A percentile compares a stretch with the other conserved stretches of the same genome.
Conservation (phyloP, 495 filamentous ascomycete genomes). For the Choiromyces venosus region DNA sequence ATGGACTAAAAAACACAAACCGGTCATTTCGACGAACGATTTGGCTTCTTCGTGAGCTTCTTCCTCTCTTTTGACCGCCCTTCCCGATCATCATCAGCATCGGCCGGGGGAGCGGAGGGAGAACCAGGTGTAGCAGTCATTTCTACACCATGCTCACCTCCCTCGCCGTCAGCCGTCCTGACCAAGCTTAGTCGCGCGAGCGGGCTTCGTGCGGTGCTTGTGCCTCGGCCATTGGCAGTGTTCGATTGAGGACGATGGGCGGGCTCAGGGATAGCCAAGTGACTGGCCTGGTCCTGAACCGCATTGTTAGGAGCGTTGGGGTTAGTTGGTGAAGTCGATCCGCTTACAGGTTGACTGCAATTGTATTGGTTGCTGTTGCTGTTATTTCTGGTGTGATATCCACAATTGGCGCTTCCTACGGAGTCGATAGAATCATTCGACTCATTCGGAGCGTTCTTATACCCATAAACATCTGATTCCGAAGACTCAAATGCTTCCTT, state of each 20-base stretch:
- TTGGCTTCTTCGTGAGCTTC: slow-evolving; percentile 38
- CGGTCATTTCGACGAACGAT: slow-evolving; percentile 24
- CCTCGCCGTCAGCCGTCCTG: slow-evolving; percentile 37
- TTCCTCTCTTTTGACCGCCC: slow-evolving; percentile 38
- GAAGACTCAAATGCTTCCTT: slow-evolving; percentile 53
- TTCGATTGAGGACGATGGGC: slow-evolving; percentile 19
- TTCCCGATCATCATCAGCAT: slow-evolving; percentile 35
- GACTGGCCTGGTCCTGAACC: slow-evolving; percentile 11
- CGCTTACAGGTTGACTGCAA: slow-evolving; percentile 34
- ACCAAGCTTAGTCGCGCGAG: slow-evolving; percentile 40
- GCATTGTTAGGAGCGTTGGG: slow-evolving; percentile 6
- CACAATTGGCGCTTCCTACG: slow-evolving; percentile 30
- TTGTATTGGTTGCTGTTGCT: slow-evolving; percentile 36
- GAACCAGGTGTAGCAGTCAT: slow-evolving; percentile 20
- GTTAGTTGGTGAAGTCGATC: slow-evolving; percentile 26
- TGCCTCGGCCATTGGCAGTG: slow-evolving; percentile 17
- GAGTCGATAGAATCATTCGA: slow-evolving; percentile 48
- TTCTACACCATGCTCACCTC: slow-evolving; percentile 34
- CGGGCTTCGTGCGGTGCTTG: slow-evolving; percentile 37
- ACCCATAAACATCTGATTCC: slow-evolving; percentile 48
- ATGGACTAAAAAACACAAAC: not conserved
- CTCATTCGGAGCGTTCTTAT: slow-evolving; percentile 43
- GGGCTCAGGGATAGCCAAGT: slow-evolving; percentile 37
- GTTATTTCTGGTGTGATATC: slow-evolving; percentile 27
- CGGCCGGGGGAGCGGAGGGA: slow-evolving; percentile 4